These are phyloP conservation scores for Luffa aegyptiaca DNA, from an alignment of 306 rosid genomes.

Conservation along the genomic window DNA sequence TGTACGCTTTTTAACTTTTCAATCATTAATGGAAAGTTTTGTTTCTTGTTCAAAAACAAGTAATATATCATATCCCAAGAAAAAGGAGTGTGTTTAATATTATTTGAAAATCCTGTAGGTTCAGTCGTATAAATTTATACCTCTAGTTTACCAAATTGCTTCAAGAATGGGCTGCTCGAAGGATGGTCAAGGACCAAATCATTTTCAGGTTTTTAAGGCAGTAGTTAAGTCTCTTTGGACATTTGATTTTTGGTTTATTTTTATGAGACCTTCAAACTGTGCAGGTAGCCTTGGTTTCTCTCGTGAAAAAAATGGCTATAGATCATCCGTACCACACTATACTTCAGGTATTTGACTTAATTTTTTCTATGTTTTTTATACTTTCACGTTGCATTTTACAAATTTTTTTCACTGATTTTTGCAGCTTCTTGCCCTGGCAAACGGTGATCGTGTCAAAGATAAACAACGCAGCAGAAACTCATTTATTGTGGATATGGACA, in stretches of 20 bases:
- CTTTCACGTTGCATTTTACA: not conserved
- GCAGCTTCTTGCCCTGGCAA: constrained; percentile 80
- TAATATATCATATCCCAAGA: not conserved
- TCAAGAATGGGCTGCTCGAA: constrained; percentile 92
- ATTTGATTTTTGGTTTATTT: not conserved
- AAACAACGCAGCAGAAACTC: constrained; percentile 79
- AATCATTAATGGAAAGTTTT: not conserved
- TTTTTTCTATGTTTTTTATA: not conserved
- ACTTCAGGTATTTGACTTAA: constrained; percentile 47
- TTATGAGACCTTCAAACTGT: constrained; percentile 15
- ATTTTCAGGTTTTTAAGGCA: constrained; percentile 61
- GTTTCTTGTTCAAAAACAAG: not conserved
- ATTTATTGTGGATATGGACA: constrained; percentile 89
- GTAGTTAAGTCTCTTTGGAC: not conserved
- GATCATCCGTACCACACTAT: constrained; percentile 96
- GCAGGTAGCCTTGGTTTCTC: constrained; percentile 91
- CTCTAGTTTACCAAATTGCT: constrained; percentile 87
- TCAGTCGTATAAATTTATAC: constrained; percentile 86
- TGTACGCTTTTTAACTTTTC: not conserved
- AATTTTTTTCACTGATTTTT: constrained; percentile 2
- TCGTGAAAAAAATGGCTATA: constrained; percentile 88
- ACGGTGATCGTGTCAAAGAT: constrained; percentile 91
- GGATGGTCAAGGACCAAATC: constrained; percentile 56
- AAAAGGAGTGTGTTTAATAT: not conserved
- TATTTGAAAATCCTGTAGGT: constrained; percentile 34